These are phyloP conservation scores for Avena sativa DNA, from an alignment of 176 grass and related monocot genomes.

Conservation along the genomic window DNA sequence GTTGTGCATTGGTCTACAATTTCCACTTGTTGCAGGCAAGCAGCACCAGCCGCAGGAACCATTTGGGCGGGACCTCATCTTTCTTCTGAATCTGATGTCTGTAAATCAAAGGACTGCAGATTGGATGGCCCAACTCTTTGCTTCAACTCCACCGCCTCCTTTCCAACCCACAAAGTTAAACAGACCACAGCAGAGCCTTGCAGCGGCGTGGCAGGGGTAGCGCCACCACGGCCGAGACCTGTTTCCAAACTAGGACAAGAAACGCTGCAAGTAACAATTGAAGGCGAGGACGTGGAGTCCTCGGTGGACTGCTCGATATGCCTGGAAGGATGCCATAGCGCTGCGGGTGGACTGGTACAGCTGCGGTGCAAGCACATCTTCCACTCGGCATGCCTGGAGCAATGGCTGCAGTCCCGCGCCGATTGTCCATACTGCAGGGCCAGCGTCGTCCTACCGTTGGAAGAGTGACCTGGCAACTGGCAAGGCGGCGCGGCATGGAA, in stretches of 20 bases:
- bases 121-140: neutral
- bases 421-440: slow-evolving; percentile 55
- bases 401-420: slow-evolving; percentile 47
- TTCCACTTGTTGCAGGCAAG: neutral
- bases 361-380: slow-evolving; percentile 57
- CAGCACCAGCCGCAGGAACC: neutral
- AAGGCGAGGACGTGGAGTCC: neutral
- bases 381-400: slow-evolving; percentile 45
- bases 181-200: neutral
- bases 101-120: neutral
- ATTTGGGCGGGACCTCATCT: neutral
- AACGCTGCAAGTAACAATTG: neutral
- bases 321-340: slow-evolving; percentile 46
- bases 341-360: slow-evolving; percentile 11
- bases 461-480: neutral
- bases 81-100: neutral
- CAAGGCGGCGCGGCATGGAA: neutral
- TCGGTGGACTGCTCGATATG: slow-evolving; percentile 52
- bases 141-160: neutral
- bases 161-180: neutral
- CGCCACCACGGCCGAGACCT: neutral
- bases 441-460: neutral
- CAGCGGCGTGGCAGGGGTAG: neutral
- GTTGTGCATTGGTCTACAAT: neutral
- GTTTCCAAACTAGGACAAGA: neutral